These are phyloP conservation scores for Periconia sp. DNA, from an alignment of 2,329 filamentous ascomycete genomes.

Conservation along the genomic window DNA sequence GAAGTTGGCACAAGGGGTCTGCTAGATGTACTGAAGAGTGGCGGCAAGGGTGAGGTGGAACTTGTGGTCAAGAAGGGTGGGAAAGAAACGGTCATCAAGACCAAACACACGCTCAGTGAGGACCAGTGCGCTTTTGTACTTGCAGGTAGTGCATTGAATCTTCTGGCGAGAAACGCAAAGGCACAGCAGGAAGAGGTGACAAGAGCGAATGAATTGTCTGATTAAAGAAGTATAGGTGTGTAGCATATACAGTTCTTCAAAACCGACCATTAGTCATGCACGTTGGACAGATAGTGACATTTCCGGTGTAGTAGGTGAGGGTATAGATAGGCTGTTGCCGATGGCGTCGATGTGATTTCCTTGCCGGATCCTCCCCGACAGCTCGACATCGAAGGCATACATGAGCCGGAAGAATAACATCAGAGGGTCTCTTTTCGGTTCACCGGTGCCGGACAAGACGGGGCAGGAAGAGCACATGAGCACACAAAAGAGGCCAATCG, in stretches of 20 bases:
- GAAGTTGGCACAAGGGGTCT: slow-evolving; percentile 80
- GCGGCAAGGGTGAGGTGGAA: slow-evolving; percentile 75
- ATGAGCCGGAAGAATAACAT: background rate
- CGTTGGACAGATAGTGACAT: no score
- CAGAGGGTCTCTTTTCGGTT: background rate
- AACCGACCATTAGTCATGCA: no score
- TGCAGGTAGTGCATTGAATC: slow-evolving; percentile 89
- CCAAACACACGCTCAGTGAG: slow-evolving; percentile 84
- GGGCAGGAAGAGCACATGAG: background rate
- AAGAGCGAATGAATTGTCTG: slow-evolving; percentile 40
- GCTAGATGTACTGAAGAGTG: slow-evolving; percentile 75
- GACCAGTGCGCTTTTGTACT: slow-evolving; percentile 93
- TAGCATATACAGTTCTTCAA: no score
- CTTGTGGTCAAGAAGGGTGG: slow-evolving; percentile 60
- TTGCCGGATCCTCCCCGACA: background rate
- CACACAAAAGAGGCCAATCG: background rate
- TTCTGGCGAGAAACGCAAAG: slow-evolving; percentile 68
- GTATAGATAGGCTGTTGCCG: no score
- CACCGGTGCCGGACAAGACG: background rate
- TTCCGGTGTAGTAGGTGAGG: no score
- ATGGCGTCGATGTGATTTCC: background rate
- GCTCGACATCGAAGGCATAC: background rate
- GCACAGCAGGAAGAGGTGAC: slow-evolving; percentile 41
- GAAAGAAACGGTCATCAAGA: slow-evolving; percentile 68
- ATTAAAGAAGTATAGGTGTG: slow-evolving; percentile 23